Conservation (phyloP, 805 yeast species). For the Yarrowia sp. region DNA sequence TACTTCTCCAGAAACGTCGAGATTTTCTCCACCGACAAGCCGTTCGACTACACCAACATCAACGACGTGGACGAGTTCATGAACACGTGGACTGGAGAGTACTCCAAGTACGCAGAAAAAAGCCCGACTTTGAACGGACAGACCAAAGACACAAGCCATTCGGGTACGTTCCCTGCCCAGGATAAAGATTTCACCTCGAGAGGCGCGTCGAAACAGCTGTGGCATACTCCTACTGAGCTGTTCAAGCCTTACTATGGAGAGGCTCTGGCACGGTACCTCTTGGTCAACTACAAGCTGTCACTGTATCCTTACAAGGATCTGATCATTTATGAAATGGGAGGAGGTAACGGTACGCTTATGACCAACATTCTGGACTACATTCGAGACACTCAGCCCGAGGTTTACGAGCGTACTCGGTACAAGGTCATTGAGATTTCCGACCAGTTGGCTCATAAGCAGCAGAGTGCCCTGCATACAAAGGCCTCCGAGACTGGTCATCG, state of each 20-base stretch:
- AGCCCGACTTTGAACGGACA: conserved; percentile 31
- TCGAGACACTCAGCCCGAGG: conserved; percentile 61
- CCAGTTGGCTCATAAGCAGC: conserved; percentile 59
- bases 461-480: conserved; percentile 38
- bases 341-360: conserved; percentile 88
- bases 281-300: conserved; percentile 67
- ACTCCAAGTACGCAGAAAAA: conserved; percentile 49
- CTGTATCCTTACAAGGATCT: conserved; percentile 69
- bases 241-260: conserved; percentile 82
- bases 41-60: conserved; percentile 60
- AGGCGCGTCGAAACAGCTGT: conserved; percentile 55
- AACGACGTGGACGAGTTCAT: conserved; percentile 68
- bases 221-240: conserved; percentile 90
- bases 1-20: conserved; percentile 77
- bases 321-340: conserved; percentile 82
- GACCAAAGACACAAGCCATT: conserved; percentile 27
- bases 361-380: conserved; percentile 65
- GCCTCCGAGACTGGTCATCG: conserved; percentile 48
- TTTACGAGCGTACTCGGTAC: conserved; percentile 66
- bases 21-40: conserved; percentile 64
- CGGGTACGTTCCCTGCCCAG: conserved; percentile 22
- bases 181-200: conserved; percentile 17
- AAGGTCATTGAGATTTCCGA: conserved; percentile 70
- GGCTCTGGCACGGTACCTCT: conserved; percentile 75
- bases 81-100: conserved; percentile 63